Evolutionary conservation across 1,284 basidiomycete species (phyloP), one percentile per base, ranked within the genome.

Genomic region (Pseudozyma sp.): DNA sequence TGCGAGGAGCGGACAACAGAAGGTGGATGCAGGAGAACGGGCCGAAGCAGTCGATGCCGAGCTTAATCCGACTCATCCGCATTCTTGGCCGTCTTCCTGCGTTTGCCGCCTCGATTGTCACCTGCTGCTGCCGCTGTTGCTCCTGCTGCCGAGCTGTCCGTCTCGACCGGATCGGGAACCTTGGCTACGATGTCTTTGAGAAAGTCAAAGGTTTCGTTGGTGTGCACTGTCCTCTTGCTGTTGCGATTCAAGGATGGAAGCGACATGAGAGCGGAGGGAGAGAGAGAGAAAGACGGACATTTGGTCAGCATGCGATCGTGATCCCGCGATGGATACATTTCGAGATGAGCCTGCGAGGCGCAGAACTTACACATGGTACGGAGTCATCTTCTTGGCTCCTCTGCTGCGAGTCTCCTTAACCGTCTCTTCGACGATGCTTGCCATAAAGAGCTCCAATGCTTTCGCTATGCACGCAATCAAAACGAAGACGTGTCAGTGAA

Each of bases 191-290:
- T 90, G 81, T 98, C 95, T 82, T 94, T 93, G 48, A 98, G 88
- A 85, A 99, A 99, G 85, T 99, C 96, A 69, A 98, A 91, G 86
- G 91, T 92, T 68, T 94, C 91, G 35, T 91, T 92, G 10, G 90
- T 91, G 72, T 94, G 91, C 8, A 98, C 91, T 0, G 95, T 93
- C 77, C 95, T 92, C 88, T 99, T 99, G 70, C 96, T 98, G 83
- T 53, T 13, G 2, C 9, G 17, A 30, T 24, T 35, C 46, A 10
- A 39, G 24, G 7, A 3, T 1, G 47, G 33, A 4, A 24, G 24
- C 24, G 24, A 24, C 24, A 24, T 24, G 24, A 24, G 24, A 24
- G 24, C 24, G 24, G 11, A 19, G 47, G 3, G 34, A 3, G 24
- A 16, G 24, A 24, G 24, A 24, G 24, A 24, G 24, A 24, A 24